Evolutionary conservation across 371 early-diverging fungal genomes (phyloP), one percentile per base, ranked within the genome.

Genomic region (Saksenaea oblongispora): DNA sequence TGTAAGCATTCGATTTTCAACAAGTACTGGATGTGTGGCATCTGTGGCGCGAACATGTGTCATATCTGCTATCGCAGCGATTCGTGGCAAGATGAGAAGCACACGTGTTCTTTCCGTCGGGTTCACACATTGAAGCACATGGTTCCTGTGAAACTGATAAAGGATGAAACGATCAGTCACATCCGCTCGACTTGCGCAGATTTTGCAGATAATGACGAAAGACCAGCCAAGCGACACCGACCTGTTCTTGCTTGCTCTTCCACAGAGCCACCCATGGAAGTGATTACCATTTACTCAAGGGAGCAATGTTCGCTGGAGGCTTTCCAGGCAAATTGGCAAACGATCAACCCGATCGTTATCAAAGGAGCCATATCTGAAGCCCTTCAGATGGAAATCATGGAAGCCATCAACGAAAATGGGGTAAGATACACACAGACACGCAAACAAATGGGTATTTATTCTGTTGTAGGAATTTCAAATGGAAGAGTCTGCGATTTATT

Each of bases 1-100:
- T 35, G 73, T 63, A 39, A 78, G 68, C 53, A 73, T 65, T 31
- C 74, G 66, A 61, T 70, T 66, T 47, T 47, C 51, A 47, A 47
- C 51, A 47, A 22, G 18, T 47, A 47, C 24, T 47, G 51, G 51
- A 22, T 47, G 51, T 47, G 51, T 22, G 51, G 22, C 51, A 22
- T 47, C 5, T 47, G 51, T 47, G 51, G 51, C 22, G 22, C 10
- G 51, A 22, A 47, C 11, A 22, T 47, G 51, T 47, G 51, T 11
- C 51, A 47, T 22, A 22, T 22, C 22, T 47, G 51, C 24, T 47
- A 47, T 2, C 22, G 11, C 5, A n/a, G 24, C 17, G 27, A 47
- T 4, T 9, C n/a, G 22, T 47, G 51, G 51, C 10, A 22, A 22
- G 22, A 10, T 0, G 18, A 17, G 22, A 4, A 22, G 11, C 2